Conservation (phyloP, 192 early-diverging fungal genomes). For the Entophlyctis luteolus region DNA sequence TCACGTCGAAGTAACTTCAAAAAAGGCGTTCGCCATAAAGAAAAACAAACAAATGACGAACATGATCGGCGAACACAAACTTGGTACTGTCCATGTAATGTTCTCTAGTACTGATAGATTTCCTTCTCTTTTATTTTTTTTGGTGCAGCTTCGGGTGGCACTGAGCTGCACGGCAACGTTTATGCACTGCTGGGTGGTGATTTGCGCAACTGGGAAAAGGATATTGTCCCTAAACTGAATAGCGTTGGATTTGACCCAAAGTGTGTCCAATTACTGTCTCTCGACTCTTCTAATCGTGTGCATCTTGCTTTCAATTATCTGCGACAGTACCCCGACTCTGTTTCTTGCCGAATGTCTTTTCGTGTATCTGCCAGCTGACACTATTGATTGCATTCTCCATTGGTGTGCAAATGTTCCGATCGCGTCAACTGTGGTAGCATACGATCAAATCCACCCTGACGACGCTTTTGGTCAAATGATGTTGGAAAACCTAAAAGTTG, state of each 20-base stretch:
- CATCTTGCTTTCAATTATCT: not conserved
- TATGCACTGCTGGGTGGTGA: conserved; percentile 81
- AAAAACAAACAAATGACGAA: conserved; percentile 37
- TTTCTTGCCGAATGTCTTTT: conserved; percentile 93
- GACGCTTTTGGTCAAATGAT: conserved; percentile 91
- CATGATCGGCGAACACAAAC: conserved; percentile 31
- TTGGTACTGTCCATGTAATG: conserved; percentile 26
- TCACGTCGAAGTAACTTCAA: conserved; percentile 78
- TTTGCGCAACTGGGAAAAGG: conserved; percentile 60
- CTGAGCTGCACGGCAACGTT: conserved; percentile 61
- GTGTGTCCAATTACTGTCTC: conserved; percentile 27
- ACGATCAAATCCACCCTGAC: conserved; percentile 87
- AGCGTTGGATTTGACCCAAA: conserved; percentile 55
- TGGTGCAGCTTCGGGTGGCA: conserved; percentile 52
- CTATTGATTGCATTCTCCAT: conserved; percentile 61
- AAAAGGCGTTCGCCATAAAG: conserved; percentile 69
- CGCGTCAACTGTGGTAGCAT: conserved; percentile 61
- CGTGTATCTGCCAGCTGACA: conserved; percentile 73
- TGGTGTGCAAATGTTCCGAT: conserved; percentile 12
- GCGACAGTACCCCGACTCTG: conserved; percentile 67
- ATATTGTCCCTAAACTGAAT: conserved; percentile 59
- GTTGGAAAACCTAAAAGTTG: conserved; percentile 76
- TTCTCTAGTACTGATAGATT: not conserved
- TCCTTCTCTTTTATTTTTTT: not conserved
- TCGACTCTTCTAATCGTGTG: not conserved